Conservation (phyloP, 1,139 yeast species). For the Lodderomyces oxycetoniae region DNA sequence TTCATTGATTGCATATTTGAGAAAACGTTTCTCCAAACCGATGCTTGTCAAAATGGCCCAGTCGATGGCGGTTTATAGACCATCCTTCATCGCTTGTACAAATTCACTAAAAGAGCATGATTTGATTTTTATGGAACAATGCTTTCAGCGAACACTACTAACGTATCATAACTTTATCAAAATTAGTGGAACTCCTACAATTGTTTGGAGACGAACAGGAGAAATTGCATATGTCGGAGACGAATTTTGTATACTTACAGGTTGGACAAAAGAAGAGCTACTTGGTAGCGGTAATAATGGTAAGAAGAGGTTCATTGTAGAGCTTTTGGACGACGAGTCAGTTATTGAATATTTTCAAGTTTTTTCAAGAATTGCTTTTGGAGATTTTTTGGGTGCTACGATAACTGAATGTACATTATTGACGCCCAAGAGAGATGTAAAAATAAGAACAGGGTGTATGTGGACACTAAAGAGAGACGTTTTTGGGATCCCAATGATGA, state of each 20-base stretch:
- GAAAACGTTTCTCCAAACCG: slow-evolving; percentile 62
- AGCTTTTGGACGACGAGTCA: slow-evolving; percentile 80
- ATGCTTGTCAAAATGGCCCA: slow-evolving; percentile 81
- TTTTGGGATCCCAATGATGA: slow-evolving; percentile 79
- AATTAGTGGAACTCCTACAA: slow-evolving; percentile 88
- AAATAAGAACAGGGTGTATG: slow-evolving; percentile 70
- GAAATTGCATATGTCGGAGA: slow-evolving; percentile 92
- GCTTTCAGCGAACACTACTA: slow-evolving; percentile 84
- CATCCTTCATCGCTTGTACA: slow-evolving; percentile 89
- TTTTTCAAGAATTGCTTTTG: slow-evolving; percentile 82
- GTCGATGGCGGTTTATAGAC: slow-evolving; percentile 84
- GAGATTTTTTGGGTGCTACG: slow-evolving; percentile 86
- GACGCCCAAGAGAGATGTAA: slow-evolving; percentile 47
- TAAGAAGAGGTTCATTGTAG: slow-evolving; percentile 58
- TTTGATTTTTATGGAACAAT: slow-evolving; percentile 90
- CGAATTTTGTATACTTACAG: slow-evolving; percentile 85
- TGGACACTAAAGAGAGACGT: slow-evolving; percentile 78
- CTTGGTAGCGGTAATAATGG: slow-evolving; percentile 27
- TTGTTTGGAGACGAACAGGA: slow-evolving; percentile 94
- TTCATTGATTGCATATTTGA: slow-evolving; percentile 67
- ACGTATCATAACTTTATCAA: slow-evolving; percentile 84
- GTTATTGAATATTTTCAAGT: slow-evolving; percentile 85
- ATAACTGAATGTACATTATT: slow-evolving; percentile 79
- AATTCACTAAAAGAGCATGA: slow-evolving; percentile 86
- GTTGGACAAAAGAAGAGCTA: slow-evolving; percentile 75